Conservation (phyloP, 2,329 filamentous ascomycete genomes). For the Zasmidium angulare region DNA sequence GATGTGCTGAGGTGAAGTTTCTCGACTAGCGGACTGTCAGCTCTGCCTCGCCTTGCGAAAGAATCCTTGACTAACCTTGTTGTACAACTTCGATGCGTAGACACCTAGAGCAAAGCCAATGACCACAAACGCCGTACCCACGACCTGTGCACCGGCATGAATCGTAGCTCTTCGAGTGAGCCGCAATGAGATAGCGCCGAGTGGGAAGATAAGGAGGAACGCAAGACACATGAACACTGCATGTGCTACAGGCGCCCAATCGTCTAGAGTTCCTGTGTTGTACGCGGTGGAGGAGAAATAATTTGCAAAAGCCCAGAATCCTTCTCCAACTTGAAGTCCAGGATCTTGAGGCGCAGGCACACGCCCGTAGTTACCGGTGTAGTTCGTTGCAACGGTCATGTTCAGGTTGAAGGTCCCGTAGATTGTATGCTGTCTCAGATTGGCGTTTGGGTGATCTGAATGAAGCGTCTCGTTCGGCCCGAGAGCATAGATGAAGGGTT, state of each 20-base stretch:
- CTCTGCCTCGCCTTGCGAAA: background rate
- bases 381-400: slow-evolving; percentile 39
- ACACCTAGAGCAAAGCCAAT: slow-evolving; percentile 44
- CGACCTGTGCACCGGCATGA: slow-evolving; percentile 43
- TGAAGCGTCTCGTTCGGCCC: slow-evolving; percentile 35
- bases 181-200: slow-evolving; percentile 38
- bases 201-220: slow-evolving; percentile 39
- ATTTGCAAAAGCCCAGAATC: slow-evolving; percentile 27
- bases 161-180: slow-evolving; percentile 41
- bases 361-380: slow-evolving; percentile 29
- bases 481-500: slow-evolving; percentile 46
- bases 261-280: slow-evolving; percentile 23
- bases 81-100: slow-evolving; percentile 40
- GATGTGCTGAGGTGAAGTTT: slow-evolving; percentile 46
- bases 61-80: slow-evolving; percentile 41
- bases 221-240: slow-evolving; percentile 37
- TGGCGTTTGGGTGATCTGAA: slow-evolving; percentile 32
- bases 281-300: slow-evolving; percentile 27
- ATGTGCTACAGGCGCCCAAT: slow-evolving; percentile 26
- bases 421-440: slow-evolving; percentile 38
- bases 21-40: slow-evolving; percentile 37
- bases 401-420: slow-evolving; percentile 45
- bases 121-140: slow-evolving; percentile 39
- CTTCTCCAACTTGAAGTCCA: slow-evolving; percentile 20
- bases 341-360: slow-evolving; percentile 37